Conservation (phyloP, 2,329 filamentous ascomycete species). For the Dryadomyces quercus-mongolicae region DNA sequence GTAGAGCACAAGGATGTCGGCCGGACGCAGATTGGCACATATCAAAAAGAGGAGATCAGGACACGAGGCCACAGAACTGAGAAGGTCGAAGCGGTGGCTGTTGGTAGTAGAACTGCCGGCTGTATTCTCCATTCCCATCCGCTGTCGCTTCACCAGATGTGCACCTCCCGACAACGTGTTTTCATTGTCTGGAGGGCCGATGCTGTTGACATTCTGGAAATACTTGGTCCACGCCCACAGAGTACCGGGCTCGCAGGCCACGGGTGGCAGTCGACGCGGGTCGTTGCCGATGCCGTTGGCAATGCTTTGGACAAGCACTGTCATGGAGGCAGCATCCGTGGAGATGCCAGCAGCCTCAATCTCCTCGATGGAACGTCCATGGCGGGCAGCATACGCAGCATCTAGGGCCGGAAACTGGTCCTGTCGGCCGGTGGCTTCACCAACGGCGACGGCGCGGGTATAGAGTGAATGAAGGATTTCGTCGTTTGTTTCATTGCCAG, state of each 20-base stretch:
- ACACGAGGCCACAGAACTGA: constrained; percentile 29
- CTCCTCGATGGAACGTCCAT: neutral
- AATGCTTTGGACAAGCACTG: constrained; percentile 7
- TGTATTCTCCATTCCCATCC: neutral
- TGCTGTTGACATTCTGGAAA: constrained; percentile 6
- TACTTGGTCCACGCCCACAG: constrained; percentile 13
- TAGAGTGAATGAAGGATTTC: neutral
- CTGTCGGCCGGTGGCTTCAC: neutral
- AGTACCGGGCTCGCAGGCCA: constrained; percentile 1
- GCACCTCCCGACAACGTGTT: too few relatives aligned
- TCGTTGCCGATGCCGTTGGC: neutral
- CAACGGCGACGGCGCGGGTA: constrained; percentile 1
- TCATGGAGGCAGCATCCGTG: neutral
- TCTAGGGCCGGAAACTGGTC: neutral
- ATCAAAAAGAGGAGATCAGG: constrained; percentile 43
- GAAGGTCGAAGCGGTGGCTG: constrained; percentile 23
- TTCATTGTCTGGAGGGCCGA: neutral
- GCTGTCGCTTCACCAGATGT: neutral
- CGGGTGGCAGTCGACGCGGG: neutral
- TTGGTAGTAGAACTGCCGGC: neutral
- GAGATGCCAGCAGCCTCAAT: constrained; percentile 1
- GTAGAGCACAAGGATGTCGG: constrained; percentile 53
- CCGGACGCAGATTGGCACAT: constrained; percentile 37
- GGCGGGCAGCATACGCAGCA: neutral
- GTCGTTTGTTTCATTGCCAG: neutral